A percentile compares a stretch with the other conserved stretches of the same genome.
These are phyloP conservation scores for Pseudocercospora ulei DNA, from an alignment of 2,329 filamentous ascomycete genomes.

Conservation along the genomic window DNA sequence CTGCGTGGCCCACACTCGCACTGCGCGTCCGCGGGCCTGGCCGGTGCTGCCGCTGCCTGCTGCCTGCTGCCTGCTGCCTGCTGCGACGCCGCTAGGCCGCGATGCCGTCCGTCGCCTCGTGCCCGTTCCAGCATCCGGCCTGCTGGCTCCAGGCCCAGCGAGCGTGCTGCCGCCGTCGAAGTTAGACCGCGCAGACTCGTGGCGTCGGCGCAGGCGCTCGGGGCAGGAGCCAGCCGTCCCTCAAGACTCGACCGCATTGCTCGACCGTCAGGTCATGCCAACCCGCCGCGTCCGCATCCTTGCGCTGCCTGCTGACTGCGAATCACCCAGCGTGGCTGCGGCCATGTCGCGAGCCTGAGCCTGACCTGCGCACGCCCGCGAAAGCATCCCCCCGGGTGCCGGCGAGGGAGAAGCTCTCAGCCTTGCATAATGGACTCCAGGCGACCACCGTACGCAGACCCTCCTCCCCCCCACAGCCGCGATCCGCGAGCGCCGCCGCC, in stretches of 20 bases:
- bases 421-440: constrained; percentile 24
- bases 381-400: constrained; percentile 22
- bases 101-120: neutral
- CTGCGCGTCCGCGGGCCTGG: neutral
- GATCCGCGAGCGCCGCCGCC: constrained; percentile 13
- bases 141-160: constrained; percentile 5
- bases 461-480: constrained; percentile 14
- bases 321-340: constrained; percentile 11
- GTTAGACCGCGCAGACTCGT: constrained; percentile 6
- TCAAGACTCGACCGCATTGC: neutral
- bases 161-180: constrained; percentile 6
- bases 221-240: constrained; percentile 4
- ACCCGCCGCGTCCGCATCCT: constrained; percentile 12
- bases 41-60: neutral
- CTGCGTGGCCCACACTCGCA: too few species aligned
- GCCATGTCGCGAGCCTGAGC: constrained; percentile 15
- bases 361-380: constrained; percentile 19
- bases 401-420: constrained; percentile 17
- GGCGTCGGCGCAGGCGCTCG: too few species aligned
- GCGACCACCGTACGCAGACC: constrained; percentile 16
- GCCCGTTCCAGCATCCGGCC: constrained; percentile 4
- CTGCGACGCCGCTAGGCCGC: too few species aligned
- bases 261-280: constrained; percentile 15
- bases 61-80: neutral
- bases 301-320: constrained; percentile 14